Conservation (phyloP, 1,139 yeast species). For the Suhomyces ambrosiae region DNA sequence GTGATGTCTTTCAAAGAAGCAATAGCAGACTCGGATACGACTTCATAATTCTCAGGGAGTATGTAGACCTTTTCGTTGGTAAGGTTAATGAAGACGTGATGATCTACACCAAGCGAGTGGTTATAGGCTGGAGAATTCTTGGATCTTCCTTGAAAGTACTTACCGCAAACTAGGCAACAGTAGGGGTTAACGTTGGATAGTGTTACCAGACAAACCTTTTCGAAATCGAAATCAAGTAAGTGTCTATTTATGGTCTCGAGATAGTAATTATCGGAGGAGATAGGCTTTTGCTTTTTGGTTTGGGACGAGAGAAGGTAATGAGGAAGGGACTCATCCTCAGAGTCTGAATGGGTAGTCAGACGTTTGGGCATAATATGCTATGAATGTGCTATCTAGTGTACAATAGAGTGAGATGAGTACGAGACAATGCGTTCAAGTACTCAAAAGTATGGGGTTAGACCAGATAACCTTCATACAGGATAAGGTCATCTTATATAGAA, state of each 20-base stretch:
- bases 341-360: not conserved
- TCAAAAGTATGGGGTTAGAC: no score
- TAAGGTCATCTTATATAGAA: no score
- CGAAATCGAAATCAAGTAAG: constrained; percentile 69
- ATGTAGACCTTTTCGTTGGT: constrained; percentile 50
- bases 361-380: constrained; percentile 1
- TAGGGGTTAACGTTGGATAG: constrained; percentile 63
- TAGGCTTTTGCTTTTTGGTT: constrained; percentile 1
- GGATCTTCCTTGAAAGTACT: constrained; percentile 70
- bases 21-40: constrained; percentile 29
- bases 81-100: constrained; percentile 65
- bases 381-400: not conserved
- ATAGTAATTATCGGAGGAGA: constrained; percentile 25
- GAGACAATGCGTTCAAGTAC: not conserved
- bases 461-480: no score
- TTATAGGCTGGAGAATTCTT: constrained; percentile 63
- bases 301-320: not conserved
- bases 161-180: constrained; percentile 76
- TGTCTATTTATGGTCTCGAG: constrained; percentile 58
- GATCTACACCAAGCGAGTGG: constrained; percentile 64
- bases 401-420: not conserved
- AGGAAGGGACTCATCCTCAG: not conserved
- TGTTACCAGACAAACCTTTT: constrained; percentile 65
- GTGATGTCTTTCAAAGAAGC: constrained; percentile 52
- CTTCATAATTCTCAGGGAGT: constrained; percentile 61